Evolutionary conservation across 176 grass and related monocot genomes (phyloP), one percentile per base, ranked within the genome.

Genomic region (Musa schizocarpa): DNA sequence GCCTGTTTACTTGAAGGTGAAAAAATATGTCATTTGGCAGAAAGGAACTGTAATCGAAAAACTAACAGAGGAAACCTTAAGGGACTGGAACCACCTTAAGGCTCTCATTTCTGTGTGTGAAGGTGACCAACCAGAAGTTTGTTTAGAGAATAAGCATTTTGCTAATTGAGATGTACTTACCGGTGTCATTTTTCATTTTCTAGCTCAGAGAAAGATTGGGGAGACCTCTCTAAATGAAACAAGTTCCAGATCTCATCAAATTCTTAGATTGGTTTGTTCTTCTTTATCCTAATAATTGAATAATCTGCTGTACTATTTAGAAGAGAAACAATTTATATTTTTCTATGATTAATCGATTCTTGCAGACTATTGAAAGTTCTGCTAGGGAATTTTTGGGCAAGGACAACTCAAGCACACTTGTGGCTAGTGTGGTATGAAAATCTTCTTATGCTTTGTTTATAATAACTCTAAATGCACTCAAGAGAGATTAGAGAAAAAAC

Each of bases 171-270:
- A 53, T 49, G 12, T 13, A 77, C 20, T 65, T 77, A 77, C 54
- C 25, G 58, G 13, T 24, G 1, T 17, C 6, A 9, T 11, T 25
- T 55, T 23, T 50, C 16, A 57, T 74, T 65, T 77, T 34, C 6
- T 21, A 77, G 75, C 61, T 77, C 59, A 77, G 49, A 77, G 75
- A 77, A 77, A 65, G 61, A 65, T 63, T 52, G 75, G 75, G 8
- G 75, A 77, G 61, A 77, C 75, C n/a, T 64, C 61, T 52, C 75
- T 77, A 65, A 77, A 77, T 77, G 75, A 77, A 77, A 65, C 75
- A 65, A 77, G 75, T 20, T 77, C 75, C 48, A 49, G 75, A 65
- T 77, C 75, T 13, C 75, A 77, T 77, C 75, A 77, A 65, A 77
- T 77, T 16, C 59, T 77, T 14, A 62, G 75, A 65, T 52, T 77